phyloP scores from a whole-genome alignment of 1,139 yeast species.

The Ogataea hybrid region DNA sequence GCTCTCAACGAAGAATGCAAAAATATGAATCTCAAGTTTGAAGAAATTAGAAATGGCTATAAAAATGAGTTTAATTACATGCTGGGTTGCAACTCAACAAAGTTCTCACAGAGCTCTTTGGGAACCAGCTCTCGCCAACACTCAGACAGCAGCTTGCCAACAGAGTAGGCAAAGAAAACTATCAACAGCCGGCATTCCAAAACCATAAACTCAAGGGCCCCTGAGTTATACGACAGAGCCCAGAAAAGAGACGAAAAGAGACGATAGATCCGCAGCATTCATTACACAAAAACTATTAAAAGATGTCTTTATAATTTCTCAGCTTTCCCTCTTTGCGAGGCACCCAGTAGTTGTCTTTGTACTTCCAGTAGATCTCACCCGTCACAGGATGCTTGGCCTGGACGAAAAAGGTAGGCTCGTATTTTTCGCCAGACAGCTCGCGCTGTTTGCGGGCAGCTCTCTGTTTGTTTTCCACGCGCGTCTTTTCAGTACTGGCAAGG shows the following conservation, averaged over 20 bases:
- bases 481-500: constrained; percentile 81
- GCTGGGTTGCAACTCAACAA: constrained; percentile 46
- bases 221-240: constrained; percentile 21
- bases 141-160: constrained; percentile 39
- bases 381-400: constrained; percentile 76
- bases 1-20: constrained; percentile 37
- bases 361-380: constrained; percentile 75
- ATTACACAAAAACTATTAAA: constrained; percentile 28
- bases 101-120: constrained; percentile 24
- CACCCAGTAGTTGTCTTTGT: constrained; percentile 74
- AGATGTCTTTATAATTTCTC: constrained; percentile 51
- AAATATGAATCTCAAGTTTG: constrained; percentile 54
- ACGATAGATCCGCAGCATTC: constrained; percentile 3
- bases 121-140: constrained; percentile 19
- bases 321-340: constrained; percentile 54
- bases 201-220: constrained; percentile 27
- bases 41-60: constrained; percentile 54
- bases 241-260: constrained; percentile 13
- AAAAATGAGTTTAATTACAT: constrained; percentile 60
- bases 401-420: constrained; percentile 74
- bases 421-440: constrained; percentile 51
- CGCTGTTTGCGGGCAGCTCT: constrained; percentile 71
- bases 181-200: constrained; percentile 15
- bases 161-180: constrained; percentile 34
- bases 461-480: constrained; percentile 88